Conservation (phyloP, 2,329 filamentous ascomycete genomes). For the Xylaria sp. region DNA sequence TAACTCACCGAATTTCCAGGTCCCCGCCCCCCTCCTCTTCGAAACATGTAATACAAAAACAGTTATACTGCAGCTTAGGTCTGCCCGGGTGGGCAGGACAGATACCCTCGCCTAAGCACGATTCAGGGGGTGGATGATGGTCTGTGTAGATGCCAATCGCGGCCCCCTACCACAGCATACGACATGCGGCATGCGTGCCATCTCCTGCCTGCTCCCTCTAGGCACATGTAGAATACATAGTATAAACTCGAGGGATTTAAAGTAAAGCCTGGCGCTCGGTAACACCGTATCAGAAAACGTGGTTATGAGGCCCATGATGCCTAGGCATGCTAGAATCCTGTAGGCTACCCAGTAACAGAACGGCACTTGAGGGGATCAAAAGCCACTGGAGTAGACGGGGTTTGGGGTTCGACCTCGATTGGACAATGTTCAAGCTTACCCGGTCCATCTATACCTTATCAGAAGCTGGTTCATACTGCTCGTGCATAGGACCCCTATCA, state of each 20-base stretch:
- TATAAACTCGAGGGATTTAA: not conserved
- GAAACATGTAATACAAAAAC: slow-evolving; percentile 19
- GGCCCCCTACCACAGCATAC: not conserved
- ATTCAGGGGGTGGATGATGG: slow-evolving; percentile 32
- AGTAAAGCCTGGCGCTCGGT: not conserved
- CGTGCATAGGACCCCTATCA: slow-evolving; percentile 22
- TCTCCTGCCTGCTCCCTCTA: not conserved
- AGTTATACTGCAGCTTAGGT: slow-evolving; percentile 28
- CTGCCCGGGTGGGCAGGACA: slow-evolving; percentile 19
- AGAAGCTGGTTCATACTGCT: not conserved
- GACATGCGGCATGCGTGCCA: not conserved
- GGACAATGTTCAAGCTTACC: slow-evolving; percentile 2
- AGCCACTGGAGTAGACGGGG: not conserved
- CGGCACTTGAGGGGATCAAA: not conserved
- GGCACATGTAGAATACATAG: not conserved
- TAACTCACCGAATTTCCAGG: slow-evolving; percentile 26
- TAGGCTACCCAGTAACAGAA: not conserved
- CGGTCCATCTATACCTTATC: slow-evolving; percentile 1
- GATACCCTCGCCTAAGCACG: slow-evolving; percentile 34
- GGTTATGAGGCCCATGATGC: not conserved
- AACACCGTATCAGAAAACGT: not conserved
- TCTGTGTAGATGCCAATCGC: slow-evolving; percentile 12
- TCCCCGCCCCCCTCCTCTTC: slow-evolving; percentile 12
- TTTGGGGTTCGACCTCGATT: slow-evolving; percentile 6
- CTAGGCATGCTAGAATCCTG: not conserved